Evolutionary conservation across 2,329 filamentous ascomycete genomes (phyloP), one percentile per base, ranked within the genome.

Genomic region (Paracamarosporium sp.): DNA sequence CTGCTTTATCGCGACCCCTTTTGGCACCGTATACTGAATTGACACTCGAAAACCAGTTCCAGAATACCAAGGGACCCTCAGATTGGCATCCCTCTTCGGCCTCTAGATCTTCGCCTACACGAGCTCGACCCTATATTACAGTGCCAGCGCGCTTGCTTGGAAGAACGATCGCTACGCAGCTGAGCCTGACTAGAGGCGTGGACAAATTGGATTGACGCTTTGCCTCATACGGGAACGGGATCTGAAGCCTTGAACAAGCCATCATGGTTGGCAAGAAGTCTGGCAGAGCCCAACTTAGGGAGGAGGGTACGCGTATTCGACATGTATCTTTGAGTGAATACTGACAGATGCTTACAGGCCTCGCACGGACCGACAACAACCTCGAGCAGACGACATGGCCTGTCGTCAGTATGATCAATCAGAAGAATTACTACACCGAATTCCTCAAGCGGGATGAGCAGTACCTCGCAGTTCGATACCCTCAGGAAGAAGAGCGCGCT

Each of bases 401-500:
- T 9, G 90, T 95, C 72, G 88, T 97, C 56, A 85, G 87, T 41
- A 92, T 95, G 70, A 99, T 99, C 79, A 99, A 99, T 76, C 95
- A 99, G 78, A 99, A 99, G 82, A 99, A 99, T 78, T 99, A 99
- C 79, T 75, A 72, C 60, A 97, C 93, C 60, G 95, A 99, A 74
- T 99, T 97, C 70, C 91, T 99, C 80, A 99, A 99, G 82, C 90
- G 94, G 71, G 95, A 99, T 81, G 95, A 98, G 70, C 95, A 99
- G 80, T 89, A 96, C 58, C 87, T 99, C 31, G 92, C 94, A 12
- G 87, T 94, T 55, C 89, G 95, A 70, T 85, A 96, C 15, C 92
- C 96, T 69, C 90, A 89, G 77, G 95, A 99, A 76, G 92, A 94
- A 67, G 89, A 88, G 50, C 86, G 92, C 64, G 93, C 95, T 62